These are phyloP conservation scores for Penicillium sp. DNA, from an alignment of 2,329 filamentous ascomycete genomes.

Conservation along the genomic window DNA sequence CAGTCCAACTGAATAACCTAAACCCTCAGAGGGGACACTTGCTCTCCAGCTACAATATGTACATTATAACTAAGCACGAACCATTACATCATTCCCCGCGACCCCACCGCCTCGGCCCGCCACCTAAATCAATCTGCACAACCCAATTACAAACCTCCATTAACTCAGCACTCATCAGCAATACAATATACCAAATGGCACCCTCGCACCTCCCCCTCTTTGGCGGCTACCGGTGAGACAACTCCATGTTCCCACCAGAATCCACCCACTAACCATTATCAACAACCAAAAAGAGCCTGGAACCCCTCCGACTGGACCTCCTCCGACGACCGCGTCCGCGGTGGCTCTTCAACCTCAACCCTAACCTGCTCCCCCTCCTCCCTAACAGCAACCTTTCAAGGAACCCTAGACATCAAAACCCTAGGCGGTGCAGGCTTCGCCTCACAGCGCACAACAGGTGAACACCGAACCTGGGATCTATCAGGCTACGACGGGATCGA, in stretches of 20 bases:
- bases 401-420: constrained; percentile 69
- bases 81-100: constrained; percentile 14
- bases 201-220: constrained; percentile 19
- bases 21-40: no score
- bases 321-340: constrained; percentile 75
- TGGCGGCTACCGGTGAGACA: constrained; percentile 14
- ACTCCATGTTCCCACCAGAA: not conserved
- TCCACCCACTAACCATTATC: not conserved
- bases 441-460: constrained; percentile 66
- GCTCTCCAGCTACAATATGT: no score
- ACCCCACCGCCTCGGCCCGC: constrained; percentile 7
- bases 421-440: constrained; percentile 82
- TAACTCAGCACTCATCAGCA: not conserved
- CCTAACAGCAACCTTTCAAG: constrained; percentile 58
- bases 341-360: constrained; percentile 63
- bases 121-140: not conserved
- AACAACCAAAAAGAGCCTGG: constrained; percentile 13
- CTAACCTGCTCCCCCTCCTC: constrained; percentile 40
- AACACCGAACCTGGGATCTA: constrained; percentile 63
- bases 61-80: not conserved
- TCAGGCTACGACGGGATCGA: constrained; percentile 61
- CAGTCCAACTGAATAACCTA: no score
- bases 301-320: constrained; percentile 58
- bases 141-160: not conserved
- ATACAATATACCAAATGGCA: constrained; percentile 1